Percentiles rank a stretch among this genome's conserved stretches.
Evolutionary conservation across 2,329 filamentous ascomycete species (phyloP).

Genomic region (Huntiella moniliformis): DNA sequence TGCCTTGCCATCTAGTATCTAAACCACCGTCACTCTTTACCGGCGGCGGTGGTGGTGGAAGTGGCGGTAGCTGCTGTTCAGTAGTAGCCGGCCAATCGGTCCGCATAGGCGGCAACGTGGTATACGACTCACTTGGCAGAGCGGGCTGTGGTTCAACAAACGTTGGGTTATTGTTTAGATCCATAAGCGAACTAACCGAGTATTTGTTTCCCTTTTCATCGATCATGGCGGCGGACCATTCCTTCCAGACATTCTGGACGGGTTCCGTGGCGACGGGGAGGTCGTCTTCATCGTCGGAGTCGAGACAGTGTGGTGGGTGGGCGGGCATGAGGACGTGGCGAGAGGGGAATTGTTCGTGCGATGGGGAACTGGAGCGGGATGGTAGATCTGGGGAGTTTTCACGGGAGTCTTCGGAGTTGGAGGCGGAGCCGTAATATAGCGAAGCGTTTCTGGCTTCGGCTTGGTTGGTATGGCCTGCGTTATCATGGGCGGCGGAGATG

Average conservation of each 20-base stretch:
- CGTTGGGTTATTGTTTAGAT: neutral
- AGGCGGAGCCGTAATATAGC: neutral
- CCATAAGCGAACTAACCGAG: neutral
- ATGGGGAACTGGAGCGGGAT: neutral
- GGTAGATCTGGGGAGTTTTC: neutral
- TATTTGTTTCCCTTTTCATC: slow-evolving; percentile 1
- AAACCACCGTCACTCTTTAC: neutral
- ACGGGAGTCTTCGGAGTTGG: neutral
- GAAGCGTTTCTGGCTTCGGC: neutral
- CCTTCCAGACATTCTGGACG: slow-evolving; percentile 3
- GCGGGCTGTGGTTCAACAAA: too few species aligned
- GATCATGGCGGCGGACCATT: slow-evolving; percentile 6
- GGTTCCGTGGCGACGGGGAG: neutral
- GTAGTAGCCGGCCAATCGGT: neutral
- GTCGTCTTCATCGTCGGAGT: slow-evolving; percentile 2
- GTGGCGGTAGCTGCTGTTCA: neutral
- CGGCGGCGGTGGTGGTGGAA: neutral
- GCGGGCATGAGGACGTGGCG: slow-evolving; percentile 5
- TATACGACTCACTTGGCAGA: neutral
- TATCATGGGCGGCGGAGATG: neutral
- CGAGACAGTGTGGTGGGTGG: slow-evolving; percentile 2
- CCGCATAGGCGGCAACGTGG: slow-evolving; percentile 3
- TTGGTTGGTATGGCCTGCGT: neutral
- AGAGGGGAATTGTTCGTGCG: slow-evolving; percentile 5
- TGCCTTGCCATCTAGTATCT: too few species aligned